Percentiles rank a stretch among this genome's conserved stretches.
phyloP scores from a whole-genome alignment of 2,329 filamentous ascomycete species.

The Tolypocladium inflatum region DNA sequence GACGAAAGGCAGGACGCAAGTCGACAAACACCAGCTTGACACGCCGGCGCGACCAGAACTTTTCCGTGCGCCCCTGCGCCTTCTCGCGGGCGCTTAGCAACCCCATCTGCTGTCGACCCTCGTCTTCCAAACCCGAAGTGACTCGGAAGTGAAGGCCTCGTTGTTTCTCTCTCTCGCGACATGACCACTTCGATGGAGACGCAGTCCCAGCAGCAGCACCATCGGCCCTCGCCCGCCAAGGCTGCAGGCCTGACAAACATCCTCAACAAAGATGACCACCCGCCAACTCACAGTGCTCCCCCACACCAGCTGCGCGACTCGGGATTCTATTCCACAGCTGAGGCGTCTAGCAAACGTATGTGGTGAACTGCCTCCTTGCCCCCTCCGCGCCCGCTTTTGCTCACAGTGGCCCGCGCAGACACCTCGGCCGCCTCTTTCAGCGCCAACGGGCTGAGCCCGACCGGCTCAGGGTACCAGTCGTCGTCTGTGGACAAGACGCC shows the following conservation, averaged over 20 bases:
- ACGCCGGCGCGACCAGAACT: neutral
- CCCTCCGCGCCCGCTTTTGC: neutral
- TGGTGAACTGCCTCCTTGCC: constrained; percentile 3
- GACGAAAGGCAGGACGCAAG: neutral
- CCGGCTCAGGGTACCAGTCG: constrained; percentile 38
- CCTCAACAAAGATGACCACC: constrained; percentile 25
- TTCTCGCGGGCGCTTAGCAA: neutral
- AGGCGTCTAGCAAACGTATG: constrained; percentile 33
- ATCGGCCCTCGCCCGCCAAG: constrained; percentile 14
- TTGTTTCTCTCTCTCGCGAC: neutral
- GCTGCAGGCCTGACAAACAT: constrained; percentile 28
- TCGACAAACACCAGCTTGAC: neutral
- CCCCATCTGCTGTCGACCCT: too few species aligned
- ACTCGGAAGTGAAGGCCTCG: neutral
- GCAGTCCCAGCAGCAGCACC: constrained; percentile 8
- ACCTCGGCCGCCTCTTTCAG: constrained; percentile 30
- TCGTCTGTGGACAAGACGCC: constrained; percentile 51
- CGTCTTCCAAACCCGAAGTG: neutral
- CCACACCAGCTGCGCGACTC: constrained; percentile 28
- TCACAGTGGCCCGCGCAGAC: constrained; percentile 14
- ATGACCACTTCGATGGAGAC: constrained; percentile 9
- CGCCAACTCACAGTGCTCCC: constrained; percentile 14
- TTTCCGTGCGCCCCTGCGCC: neutral
- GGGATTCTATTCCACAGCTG: constrained; percentile 33
- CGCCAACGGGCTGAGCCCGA: constrained; percentile 28